These are phyloP conservation scores for Afroboletus lepidellus DNA, from an alignment of 1,284 basidiomycete species.

Conservation along the genomic window DNA sequence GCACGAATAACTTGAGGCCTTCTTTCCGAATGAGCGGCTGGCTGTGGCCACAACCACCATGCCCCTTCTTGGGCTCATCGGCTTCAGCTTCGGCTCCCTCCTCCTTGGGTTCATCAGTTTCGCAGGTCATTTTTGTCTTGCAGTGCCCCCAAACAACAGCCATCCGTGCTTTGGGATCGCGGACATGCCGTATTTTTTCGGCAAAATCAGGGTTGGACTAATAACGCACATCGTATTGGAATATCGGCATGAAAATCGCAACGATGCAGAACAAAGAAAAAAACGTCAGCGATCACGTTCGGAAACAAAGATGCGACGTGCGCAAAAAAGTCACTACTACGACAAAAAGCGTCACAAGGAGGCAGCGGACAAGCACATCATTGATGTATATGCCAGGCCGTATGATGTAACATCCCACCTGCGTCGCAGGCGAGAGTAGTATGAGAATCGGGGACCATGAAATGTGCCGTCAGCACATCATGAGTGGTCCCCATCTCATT, in stretches of 20 bases:
- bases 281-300: conserved; percentile 57
- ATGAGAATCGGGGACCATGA: conserved; percentile 40
- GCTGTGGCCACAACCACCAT: conserved; percentile 93
- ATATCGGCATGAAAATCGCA: conserved; percentile 24
- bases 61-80: conserved; percentile 79
- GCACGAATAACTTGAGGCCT: conserved; percentile 93
- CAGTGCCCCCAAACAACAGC: conserved; percentile 82
- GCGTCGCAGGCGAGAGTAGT: conserved; percentile 58
- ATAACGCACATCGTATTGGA: conserved; percentile 34
- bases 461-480: conserved; percentile 34
- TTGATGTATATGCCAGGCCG: conserved; percentile 56
- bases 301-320: conserved; percentile 35
- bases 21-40: conserved; percentile 95
- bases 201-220: conserved; percentile 83
- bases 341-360: conserved; percentile 46
- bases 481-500: conserved; percentile 40
- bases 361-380: conserved; percentile 50
- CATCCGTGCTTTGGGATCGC: conserved; percentile 87
- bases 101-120: conserved; percentile 83
- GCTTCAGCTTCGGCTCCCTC: conserved; percentile 76
- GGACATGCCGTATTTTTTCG: conserved; percentile 81
- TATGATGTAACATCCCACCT: conserved; percentile 45
- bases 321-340: conserved; percentile 31
- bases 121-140: conserved; percentile 85
- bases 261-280: conserved; percentile 41